Evolutionary conservation across 2,329 filamentous ascomycete species (phyloP).

Genomic region (Diplocarpon mali): DNA sequence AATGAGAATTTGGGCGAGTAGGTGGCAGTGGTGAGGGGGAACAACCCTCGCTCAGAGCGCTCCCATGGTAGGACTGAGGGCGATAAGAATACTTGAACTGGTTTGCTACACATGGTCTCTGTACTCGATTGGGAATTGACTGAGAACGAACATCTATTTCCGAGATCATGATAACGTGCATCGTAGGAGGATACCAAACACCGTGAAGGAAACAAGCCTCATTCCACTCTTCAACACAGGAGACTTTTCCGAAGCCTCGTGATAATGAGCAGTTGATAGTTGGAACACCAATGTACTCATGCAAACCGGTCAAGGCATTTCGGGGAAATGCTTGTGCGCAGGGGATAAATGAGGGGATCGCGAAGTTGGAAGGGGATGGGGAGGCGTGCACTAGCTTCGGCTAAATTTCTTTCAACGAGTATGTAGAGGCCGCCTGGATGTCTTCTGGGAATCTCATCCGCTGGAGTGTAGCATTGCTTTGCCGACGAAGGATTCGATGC

Average conservation of each 20-base stretch:
- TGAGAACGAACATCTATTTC: too few species aligned
- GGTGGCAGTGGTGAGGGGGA: conserved; percentile 15
- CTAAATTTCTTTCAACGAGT: conserved; percentile 3
- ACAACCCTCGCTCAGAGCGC: conserved; percentile 20
- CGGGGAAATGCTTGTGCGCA: neutral
- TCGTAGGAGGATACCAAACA: neutral
- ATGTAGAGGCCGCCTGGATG: too few species aligned
- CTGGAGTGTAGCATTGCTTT: too few species aligned
- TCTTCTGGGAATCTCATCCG: too few species aligned
- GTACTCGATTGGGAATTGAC: neutral
- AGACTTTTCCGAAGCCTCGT: conserved; percentile 1
- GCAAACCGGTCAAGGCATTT: neutral
- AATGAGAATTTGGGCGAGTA: conserved; percentile 9
- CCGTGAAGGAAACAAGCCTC: neutral
- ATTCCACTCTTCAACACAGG: neutral
- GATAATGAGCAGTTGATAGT: neutral
- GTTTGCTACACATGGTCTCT: conserved; percentile 16
- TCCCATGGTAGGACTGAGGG: conserved; percentile 12
- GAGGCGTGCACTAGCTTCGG: conserved; percentile 1
- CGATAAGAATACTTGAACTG: neutral
- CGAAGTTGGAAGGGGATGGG: neutral
- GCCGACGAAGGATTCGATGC: too few species aligned
- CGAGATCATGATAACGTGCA: too few species aligned
- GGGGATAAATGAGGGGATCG: neutral
- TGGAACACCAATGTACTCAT: too few species aligned